Conservation (phyloP, 2,329 filamentous ascomycete species). For the Thyridium curvatum region DNA sequence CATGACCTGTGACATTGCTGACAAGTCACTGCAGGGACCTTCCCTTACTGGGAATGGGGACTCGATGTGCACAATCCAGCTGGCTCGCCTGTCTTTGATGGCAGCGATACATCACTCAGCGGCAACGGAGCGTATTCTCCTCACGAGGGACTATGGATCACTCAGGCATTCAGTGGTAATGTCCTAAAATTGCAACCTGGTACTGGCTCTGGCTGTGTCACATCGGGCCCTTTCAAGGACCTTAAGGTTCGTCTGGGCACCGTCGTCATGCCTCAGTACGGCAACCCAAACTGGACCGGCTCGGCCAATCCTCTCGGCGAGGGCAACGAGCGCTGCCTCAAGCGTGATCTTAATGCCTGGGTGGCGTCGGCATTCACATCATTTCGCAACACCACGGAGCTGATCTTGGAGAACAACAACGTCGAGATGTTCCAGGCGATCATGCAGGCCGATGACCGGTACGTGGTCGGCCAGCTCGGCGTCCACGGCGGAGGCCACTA, state of each 20-base stretch:
- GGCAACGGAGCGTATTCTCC: conserved; percentile 32
- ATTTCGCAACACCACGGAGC: conserved; percentile 17
- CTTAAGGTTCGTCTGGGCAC: conserved; percentile 32
- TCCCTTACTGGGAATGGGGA: conserved; percentile 32
- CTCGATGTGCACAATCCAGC: conserved; percentile 25
- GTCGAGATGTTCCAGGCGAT: conserved; percentile 25
- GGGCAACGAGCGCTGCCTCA: conserved; percentile 33
- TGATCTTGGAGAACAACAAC: conserved; percentile 21
- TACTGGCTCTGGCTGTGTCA: conserved; percentile 47
- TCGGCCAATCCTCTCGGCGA: conserved; percentile 21
- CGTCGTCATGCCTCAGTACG: conserved; percentile 14
- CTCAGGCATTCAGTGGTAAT: conserved; percentile 1
- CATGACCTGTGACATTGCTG: too few relatives aligned
- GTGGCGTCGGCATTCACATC: conserved; percentile 12
- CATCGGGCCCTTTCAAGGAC: conserved; percentile 35
- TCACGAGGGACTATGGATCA: conserved; percentile 3
- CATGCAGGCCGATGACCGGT: conserved; percentile 26
- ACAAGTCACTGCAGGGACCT: conserved; percentile 1
- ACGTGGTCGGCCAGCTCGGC: conserved; percentile 20
- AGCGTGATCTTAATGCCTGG: conserved; percentile 30
- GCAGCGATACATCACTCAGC: conserved; percentile 34
- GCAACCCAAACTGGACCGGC: conserved; percentile 10
- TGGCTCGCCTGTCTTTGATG: conserved; percentile 37
- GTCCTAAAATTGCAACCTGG: conserved; percentile 31
- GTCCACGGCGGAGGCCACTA: conserved; percentile 34